Evolutionary conservation across 345 rosid genomes (phyloP), one percentile per base, ranked within the genome.

Genomic region (Carallia pectinifolia): DNA sequence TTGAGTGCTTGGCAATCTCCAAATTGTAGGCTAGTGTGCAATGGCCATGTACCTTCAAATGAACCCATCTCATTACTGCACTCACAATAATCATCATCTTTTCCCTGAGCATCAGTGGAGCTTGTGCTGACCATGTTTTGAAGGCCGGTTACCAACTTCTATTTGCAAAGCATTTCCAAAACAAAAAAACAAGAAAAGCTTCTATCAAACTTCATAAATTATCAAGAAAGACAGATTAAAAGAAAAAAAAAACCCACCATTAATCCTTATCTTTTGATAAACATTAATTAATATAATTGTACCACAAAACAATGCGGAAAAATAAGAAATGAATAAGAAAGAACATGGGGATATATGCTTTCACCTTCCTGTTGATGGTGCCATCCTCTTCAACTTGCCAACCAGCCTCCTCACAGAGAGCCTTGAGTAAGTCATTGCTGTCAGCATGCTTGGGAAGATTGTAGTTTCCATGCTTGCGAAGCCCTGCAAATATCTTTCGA

Each of bases 311-410:
- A 13, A 18, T n/a, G 2, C 18, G 8, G 0, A 8, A 23, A 19
- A 13, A 63, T 5, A 9, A 15, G 10, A 53, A 66, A 53, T 19
- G 7, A n/a, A 34, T 4, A 1, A 2, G 23, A 54, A 47, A 13
- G 30, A 47, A 15, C 16, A 5, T 23, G 1, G 47, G 6, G 4
- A 16, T n/a, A 10, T 17, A 5, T 4, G 8, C 19, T 9, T 23
- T 61, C 7, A 80, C 86, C 80, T 80, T 80, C 61, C 73, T 75
- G 53, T 34, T 74, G 62, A 77, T 66, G 67, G 86, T 79, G 37
- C 90, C 90, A 58, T 86, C 88, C 7, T 79, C 74, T 31, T 81
- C 75, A 27, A 82, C 88, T 50, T 71, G 83, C 90, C 90, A 82
- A 16, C 88, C 86, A 19, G 84, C 85, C 68, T 84, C 90, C 23